phyloP scores from a whole-genome alignment of 106 monocot genomes.

The Dioscorea dumetorum region DNA sequence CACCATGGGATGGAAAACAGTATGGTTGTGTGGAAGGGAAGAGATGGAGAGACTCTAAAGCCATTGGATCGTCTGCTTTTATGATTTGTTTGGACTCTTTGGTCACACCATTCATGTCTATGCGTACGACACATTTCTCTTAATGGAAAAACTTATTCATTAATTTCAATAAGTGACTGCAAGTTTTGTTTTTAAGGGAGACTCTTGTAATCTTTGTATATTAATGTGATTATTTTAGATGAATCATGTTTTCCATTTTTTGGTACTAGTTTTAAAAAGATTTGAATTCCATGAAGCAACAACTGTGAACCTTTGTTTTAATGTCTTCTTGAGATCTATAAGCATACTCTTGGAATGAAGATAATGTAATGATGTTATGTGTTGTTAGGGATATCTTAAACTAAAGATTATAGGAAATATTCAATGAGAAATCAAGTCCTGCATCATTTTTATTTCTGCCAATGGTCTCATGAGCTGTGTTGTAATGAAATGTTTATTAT shows the following conservation, averaged over 20 bases:
- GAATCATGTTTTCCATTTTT: neutral
- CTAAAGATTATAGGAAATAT: neutral
- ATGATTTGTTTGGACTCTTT: too few species aligned
- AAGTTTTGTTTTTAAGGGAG: neutral
- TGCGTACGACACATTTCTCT: too few species aligned
- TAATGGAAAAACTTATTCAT: neutral
- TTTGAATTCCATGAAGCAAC: too few species aligned
- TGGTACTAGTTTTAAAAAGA: too few species aligned
- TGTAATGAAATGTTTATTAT: neutral
- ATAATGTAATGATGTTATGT: too few species aligned
- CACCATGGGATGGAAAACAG: constrained; percentile 20
- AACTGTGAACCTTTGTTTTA: too few species aligned
- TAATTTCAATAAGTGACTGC: neutral
- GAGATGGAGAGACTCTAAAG: constrained; percentile 19
- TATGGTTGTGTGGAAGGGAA: constrained; percentile 19
- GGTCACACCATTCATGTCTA: too few species aligned
- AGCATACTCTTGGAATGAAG: too few species aligned
- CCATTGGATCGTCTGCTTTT: too few species aligned
- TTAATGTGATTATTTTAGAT: neutral
- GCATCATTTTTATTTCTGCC: neutral
- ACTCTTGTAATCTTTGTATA: neutral
- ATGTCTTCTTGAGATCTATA: too few species aligned
- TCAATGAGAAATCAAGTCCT: neutral
- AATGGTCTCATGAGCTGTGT: neutral
- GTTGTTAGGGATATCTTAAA: too few species aligned